These are phyloP conservation scores for Asparagopsis taxiformis DNA, from an alignment of 31 red algal genomes.

Conservation along the genomic window DNA sequence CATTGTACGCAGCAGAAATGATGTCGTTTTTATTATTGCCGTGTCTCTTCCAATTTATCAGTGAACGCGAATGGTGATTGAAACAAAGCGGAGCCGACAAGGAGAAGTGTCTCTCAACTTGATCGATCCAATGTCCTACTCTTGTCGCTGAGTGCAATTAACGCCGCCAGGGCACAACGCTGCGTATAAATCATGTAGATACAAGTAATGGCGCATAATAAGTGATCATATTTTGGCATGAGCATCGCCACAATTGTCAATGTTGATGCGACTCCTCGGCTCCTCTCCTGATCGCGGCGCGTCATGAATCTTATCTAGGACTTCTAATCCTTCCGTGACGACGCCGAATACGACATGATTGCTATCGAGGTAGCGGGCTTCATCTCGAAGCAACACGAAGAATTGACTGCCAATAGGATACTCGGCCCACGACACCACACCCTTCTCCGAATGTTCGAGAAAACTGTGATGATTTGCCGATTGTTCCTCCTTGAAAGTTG, in stretches of 20 bases:
- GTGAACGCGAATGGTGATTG: too few relatives aligned
- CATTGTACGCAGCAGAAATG: too few relatives aligned
- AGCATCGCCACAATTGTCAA: constrained; percentile 60
- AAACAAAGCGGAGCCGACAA: too few relatives aligned
- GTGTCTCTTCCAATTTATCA: too few relatives aligned
- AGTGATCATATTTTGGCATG: too few relatives aligned
- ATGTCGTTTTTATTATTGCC: too few relatives aligned
- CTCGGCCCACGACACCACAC: constrained; percentile 83
- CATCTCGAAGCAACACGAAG: constrained; percentile 49
- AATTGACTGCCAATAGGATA: constrained; percentile 90
- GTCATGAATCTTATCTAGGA: constrained; percentile 76
- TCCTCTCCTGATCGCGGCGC: constrained; percentile 54
- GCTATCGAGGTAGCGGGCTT: constrained; percentile 71
- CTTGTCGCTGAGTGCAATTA: too few relatives aligned
- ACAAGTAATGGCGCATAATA: too few relatives aligned
- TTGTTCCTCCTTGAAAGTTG: constrained; percentile 71
- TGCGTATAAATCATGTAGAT: too few relatives aligned
- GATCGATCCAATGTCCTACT: too few relatives aligned
- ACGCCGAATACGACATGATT: constrained; percentile 99
- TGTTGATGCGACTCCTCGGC: constrained; percentile 48
- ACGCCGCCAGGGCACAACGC: too few relatives aligned
- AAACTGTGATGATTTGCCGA: constrained; percentile 71
- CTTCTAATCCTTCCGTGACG: constrained; percentile 82
- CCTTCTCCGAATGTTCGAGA: constrained; percentile 50
- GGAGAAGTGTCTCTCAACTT: too few relatives aligned